These are phyloP conservation scores for Aspergillus hortae DNA, from an alignment of 2,329 filamentous ascomycete species.

Conservation along the genomic window DNA sequence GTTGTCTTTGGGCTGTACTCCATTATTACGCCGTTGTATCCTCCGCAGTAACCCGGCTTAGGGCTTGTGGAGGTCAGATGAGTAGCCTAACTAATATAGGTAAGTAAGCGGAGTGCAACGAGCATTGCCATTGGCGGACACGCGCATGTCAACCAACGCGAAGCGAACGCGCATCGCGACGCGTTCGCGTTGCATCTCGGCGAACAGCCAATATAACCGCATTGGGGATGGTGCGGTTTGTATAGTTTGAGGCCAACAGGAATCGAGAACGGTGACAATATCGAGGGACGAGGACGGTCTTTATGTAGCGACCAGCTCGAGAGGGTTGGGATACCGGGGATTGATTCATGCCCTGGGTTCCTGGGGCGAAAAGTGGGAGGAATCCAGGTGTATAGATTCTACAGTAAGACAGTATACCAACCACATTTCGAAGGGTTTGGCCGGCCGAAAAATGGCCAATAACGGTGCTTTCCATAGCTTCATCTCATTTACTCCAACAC, in stretches of 20 bases:
- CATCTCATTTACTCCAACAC: not conserved
- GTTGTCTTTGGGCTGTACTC: not conserved
- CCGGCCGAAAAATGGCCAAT: not conserved
- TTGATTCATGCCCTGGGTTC: not conserved
- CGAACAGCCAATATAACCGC: constrained; percentile 9
- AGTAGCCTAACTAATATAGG: not conserved
- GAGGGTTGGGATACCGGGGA: constrained; percentile 6
- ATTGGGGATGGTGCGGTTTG: constrained; percentile 4
- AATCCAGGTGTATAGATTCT: constrained; percentile 6
- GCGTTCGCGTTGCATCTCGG: constrained; percentile 8
- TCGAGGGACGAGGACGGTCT: not conserved
- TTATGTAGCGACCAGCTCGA: constrained; percentile 1
- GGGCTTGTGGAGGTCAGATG: not conserved
- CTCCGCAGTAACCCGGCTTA: not conserved
- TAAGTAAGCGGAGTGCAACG: not conserved
- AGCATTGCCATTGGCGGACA: constrained; percentile 25
- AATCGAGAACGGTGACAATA: not conserved
- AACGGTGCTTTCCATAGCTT: not conserved
- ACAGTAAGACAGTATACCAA: not conserved
- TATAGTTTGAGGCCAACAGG: not conserved
- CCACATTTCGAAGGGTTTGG: constrained; percentile 1
- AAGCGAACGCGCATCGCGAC: constrained; percentile 4
- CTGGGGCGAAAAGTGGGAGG: constrained; percentile 7
- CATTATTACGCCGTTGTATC: not conserved
- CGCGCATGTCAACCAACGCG: not conserved